Evolutionary conservation across 495 filamentous ascomycete species (phyloP), one percentile per base, ranked within the genome.

Genomic region (Mytilinidion resinicola): DNA sequence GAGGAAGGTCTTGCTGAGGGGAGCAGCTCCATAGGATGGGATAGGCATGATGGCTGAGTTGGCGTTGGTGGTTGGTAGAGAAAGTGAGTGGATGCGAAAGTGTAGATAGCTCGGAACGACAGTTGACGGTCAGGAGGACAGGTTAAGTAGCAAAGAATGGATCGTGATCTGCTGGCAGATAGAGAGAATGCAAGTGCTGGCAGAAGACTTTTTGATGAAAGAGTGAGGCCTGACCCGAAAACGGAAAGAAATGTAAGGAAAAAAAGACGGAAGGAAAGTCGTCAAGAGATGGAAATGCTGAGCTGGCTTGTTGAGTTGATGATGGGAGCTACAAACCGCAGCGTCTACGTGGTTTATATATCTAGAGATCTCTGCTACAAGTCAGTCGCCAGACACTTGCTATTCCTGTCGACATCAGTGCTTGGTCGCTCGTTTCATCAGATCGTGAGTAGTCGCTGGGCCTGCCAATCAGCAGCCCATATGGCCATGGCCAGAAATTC

Each of bases 1-100:
- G 35, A 84, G 82, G 77, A 95, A 96, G 58, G 83, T 87, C 52
- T 83, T 82, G 61, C 88, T 89, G 47, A 95, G 76, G 44, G 71
- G 71, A 53, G 67, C 64, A 64, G 86, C 88, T 63, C 91, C 90
- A 66, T 89, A 79, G 61, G 73, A 59, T 68, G 78, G 73, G 66
- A 73, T 65, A 65, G 74, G 71, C 78, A 80, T 80, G 15, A 54
- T 76, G 66, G 55, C 17, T n/a, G 44, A 33, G 14, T 51, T 51
- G 21, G 25, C 14, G 46, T 25, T 49, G 46, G 33, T 12, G 46
- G 25, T 58, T 14, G 38, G 38, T 39, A 54, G 38, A 43, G 47
- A 37, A 19, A 17, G 15, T 56, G 37, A 1, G 47, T 57, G 36
- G 7, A 35, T 50, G 37, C 37, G 36, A 15, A 57, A 55, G 4